Base-by-base conservation (phyloP, 2,329 filamentous ascomycete species). In the Monilinia laxa region DNA sequence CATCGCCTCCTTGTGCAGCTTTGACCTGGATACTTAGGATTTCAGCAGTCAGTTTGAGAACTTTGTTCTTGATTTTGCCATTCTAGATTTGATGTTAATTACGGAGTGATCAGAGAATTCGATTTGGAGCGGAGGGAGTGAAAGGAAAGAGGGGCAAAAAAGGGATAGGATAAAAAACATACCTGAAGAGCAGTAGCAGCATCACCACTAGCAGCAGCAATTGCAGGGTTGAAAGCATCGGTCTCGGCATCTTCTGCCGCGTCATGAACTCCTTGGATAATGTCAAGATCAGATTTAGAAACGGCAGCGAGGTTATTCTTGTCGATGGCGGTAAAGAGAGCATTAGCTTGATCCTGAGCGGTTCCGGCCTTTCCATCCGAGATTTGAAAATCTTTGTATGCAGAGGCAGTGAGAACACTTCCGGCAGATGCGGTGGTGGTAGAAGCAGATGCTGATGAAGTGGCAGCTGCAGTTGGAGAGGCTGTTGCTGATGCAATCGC, bases 31-130 rank as follows among this genome's bases (percentile, higher is more conserved):
- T 80, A 70, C 80, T 78, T 40, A 85, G 75, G 42, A 84, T 77
- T 62, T 82, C 82, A 38, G 83, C 81, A 51, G 80, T 81, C 69
- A 86, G 78, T 78, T 87, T 86, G 63, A 86, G 76, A 20, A 86
- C 82, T 78, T 86, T 86, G 80, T 85, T 86, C 81, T 84, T 84
- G 68, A 81, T 85, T 78, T 86, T 85, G 73, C 83, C 83, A 64
- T 80, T 78, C 80, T 82, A 14, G 65, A 49, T 1, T 35, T 23
- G n/a, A 11, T 49, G 31, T 58, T 40, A 51, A 42, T 49, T 35
- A 11, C 25, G 54, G 20, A 45, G 35, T 11, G 38, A 9, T 62
- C 31, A 5, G 52, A 3, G 20, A 51, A n/a, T 47, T 20, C 4
- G 20, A 9, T 1, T 47, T 9, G 51, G 42, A 20, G n/a, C 9